These are phyloP conservation scores for Fonsecaea erecta DNA, from an alignment of 2,329 filamentous ascomycete genomes.

Conservation along the genomic window DNA sequence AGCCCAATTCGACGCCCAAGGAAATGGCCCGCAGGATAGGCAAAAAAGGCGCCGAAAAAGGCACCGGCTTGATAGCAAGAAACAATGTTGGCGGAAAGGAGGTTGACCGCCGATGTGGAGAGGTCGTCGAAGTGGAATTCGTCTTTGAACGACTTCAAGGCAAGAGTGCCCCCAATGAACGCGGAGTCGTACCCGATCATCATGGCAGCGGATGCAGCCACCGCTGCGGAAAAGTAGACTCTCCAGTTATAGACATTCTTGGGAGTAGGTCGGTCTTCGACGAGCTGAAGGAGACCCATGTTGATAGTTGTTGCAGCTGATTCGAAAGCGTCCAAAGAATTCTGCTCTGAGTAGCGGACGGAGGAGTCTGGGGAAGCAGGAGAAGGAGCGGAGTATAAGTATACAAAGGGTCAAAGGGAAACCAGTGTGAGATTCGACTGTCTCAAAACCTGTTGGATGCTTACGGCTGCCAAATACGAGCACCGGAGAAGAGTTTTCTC, in stretches of 20 bases:
- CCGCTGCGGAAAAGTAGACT: constrained; percentile 59
- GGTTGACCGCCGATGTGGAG: constrained; percentile 54
- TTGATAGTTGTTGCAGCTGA: constrained; percentile 23
- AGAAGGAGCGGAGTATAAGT: constrained; percentile 15
- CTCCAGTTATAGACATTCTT: constrained; percentile 65
- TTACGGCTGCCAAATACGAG: not conserved
- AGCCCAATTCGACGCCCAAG: constrained; percentile 70
- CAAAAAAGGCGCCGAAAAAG: constrained; percentile 77
- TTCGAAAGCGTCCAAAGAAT: not conserved
- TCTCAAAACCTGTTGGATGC: not conserved
- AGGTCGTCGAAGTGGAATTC: constrained; percentile 69
- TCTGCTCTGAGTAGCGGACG: constrained; percentile 12
- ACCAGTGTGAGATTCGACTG: not conserved
- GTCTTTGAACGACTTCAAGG: constrained; percentile 68
- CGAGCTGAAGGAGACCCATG: constrained; percentile 48
- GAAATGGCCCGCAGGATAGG: constrained; percentile 69
- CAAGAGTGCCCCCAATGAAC: constrained; percentile 78
- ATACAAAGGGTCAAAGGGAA: not conserved
- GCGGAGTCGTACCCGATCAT: constrained; percentile 71
- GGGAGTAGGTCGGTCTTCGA: constrained; percentile 59
- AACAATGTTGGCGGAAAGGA: constrained; percentile 75
- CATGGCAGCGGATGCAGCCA: constrained; percentile 62
- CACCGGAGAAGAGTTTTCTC: constrained; percentile 12
- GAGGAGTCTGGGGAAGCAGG: constrained; percentile 6
- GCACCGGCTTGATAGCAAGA: constrained; percentile 82